phyloP scores from a whole-genome alignment of 2,329 filamentous ascomycete genomes.

The Trichoderma sp. region DNA sequence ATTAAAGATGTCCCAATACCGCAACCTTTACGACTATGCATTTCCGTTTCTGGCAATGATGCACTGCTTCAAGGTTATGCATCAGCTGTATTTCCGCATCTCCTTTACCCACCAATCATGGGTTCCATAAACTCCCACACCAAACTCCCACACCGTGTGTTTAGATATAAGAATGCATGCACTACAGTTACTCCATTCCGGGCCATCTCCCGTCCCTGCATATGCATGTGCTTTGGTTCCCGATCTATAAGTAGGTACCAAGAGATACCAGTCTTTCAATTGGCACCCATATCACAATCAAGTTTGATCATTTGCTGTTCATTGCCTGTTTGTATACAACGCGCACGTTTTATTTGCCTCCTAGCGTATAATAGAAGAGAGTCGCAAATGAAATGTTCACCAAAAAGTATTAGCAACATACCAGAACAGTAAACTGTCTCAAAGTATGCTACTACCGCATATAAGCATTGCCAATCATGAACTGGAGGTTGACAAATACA shows the following conservation, averaged over 20 bases:
- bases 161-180: neutral
- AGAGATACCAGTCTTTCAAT: neutral
- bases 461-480: neutral
- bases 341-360: neutral
- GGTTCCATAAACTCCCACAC: neutral
- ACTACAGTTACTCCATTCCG: neutral
- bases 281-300: neutral
- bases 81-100: neutral
- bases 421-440: neutral
- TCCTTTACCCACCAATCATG: neutral
- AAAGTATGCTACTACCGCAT: neutral
- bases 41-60: conserved; percentile 13
- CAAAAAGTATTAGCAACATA: neutral
- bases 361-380: neutral
- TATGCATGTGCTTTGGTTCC: neutral
- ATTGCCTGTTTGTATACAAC: neutral
- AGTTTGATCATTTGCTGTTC: neutral
- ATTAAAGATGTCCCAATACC: neutral
- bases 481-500: neutral
- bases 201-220: neutral
- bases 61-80: neutral
- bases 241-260: neutral
- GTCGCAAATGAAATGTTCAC: neutral
- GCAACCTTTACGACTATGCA: neutral
- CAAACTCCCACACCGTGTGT: neutral